Base-by-base conservation (phyloP, 768 basidiomycete species). In the Termitomyces heimii region DNA sequence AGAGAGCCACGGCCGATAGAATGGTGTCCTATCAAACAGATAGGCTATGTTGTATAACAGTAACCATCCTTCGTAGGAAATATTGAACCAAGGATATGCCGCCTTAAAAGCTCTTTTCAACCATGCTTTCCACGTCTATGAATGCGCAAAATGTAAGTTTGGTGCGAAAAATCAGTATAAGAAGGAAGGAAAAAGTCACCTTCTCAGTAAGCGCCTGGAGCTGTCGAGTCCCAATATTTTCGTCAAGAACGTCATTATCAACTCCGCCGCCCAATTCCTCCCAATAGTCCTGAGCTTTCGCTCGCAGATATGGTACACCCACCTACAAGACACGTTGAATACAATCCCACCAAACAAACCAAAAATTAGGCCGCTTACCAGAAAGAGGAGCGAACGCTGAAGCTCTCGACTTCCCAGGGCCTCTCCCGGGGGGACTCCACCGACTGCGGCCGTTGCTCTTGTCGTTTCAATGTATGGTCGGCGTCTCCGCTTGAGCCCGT, bases 1-100 rank as follows among this genome's bases (percentile, higher is more conserved):
- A 24, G 81, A 76, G 50, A 97, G 73, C 95, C 95, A 98, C 13
- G 96, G 94, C 62, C 95, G 82, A 71, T 96, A 94, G 66, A 85
- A 88, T 5, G 86, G 81, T 18, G 89, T 92, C 69, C 78, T 80
- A 60, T 94, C 92, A 66, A 97, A 98, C 14, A 98, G 78, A 72
- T 97, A 98, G 14, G 86, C 84, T 47, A 98, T 71, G 68, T 97
- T 98, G 76, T 84, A 93, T 4, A 79, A 71, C 7, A 98, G 77
- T 54, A 95, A 73, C 83, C 89, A 90, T n/a, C 85, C 57, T 70
- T 98, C 95, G 61, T 89, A 87, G 4, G 75, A 67, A 5, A 82
- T 77, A 68, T 92, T 96, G 16, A 85, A 64, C 80, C 86, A 94
- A 0, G 97, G 97, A 67, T 97, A 98, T 2, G 82, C 57, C 1